A percentile compares a stretch with the other conserved stretches of the same genome.
Conservation (phyloP, 768 basidiomycete species). For the Lactarius indigo region DNA sequence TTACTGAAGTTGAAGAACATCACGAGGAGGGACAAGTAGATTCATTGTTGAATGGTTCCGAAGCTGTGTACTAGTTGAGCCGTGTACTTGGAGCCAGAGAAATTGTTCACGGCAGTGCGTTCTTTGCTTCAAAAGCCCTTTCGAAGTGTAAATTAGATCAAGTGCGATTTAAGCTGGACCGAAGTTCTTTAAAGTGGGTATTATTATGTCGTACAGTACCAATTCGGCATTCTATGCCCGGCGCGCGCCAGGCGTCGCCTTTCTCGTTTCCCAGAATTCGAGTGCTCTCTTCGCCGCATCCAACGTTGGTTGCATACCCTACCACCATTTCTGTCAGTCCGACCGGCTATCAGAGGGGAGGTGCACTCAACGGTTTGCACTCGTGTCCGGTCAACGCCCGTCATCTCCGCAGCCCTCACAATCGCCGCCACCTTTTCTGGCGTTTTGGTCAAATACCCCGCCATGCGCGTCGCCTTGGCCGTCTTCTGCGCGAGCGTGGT, state of each 20-base stretch:
- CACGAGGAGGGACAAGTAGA: too few relatives aligned
- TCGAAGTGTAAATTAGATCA: too few relatives aligned
- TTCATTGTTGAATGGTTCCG: too few relatives aligned
- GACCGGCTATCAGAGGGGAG: neutral
- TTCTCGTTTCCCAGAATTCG: slow-evolving; percentile 40
- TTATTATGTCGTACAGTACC: neutral
- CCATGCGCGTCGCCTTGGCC: slow-evolving; percentile 85
- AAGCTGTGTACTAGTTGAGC: too few relatives aligned
- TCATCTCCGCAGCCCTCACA: slow-evolving; percentile 55
- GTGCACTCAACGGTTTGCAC: slow-evolving; percentile 58
- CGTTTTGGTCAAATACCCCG: slow-evolving; percentile 72
- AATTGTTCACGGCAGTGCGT: too few relatives aligned
- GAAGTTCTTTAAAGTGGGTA: neutral
- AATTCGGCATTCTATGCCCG: neutral
- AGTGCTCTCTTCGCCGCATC: slow-evolving; percentile 73
- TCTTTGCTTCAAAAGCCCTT: too few relatives aligned
- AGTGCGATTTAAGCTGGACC: neutral
- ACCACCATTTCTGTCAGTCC: slow-evolving; percentile 1
- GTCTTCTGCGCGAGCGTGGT: slow-evolving; percentile 67
- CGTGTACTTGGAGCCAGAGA: too few relatives aligned
- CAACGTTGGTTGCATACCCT: slow-evolving; percentile 77
- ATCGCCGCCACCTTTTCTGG: slow-evolving; percentile 79
- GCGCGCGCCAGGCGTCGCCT: slow-evolving; percentile 12
- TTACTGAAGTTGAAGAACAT: too few relatives aligned
- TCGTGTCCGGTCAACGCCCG: slow-evolving; percentile 57